Evolutionary conservation across 495 filamentous ascomycete species (phyloP), one percentile per base, ranked within the genome.

Genomic region (Margaritispora aquatica): DNA sequence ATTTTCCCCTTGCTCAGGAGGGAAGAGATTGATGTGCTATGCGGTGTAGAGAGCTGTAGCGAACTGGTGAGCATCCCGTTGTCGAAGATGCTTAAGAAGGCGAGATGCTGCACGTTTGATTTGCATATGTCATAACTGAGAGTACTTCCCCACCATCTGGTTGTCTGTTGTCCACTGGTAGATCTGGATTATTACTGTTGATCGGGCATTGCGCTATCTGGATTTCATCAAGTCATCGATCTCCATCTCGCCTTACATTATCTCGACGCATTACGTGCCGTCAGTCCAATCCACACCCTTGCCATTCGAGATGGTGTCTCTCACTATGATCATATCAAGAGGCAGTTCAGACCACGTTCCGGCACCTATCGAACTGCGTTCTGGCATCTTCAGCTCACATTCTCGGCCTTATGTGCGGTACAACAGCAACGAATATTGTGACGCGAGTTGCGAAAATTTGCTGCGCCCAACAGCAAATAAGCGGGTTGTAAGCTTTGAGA

Each of bases 401-500:
- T 59, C 57, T 19, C 49, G 31, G 11, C 19, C 29, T 9, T n/a
- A 59, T 27, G 19, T 31, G 11, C 23, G 46, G 15, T 11, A 22
- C n/a, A 24, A 3, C 11, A 22, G 24, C 47, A 50, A 5, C 47
- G 21, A 26, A 4, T 3, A 4, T 5, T 22, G 26, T 1, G 53
- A 51, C 23, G 27, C 20, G 13, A 55, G 51, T 55, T 24, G 47
- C 17, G 58, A 61, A 44, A 31, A 56, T 7, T 51, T 61, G 27
- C 23, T 61, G 20, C 26, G 20, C 8, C 27, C 51, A 0, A 51
- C 36, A n/a, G n/a, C n/a, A n/a, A n/a, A n/a, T 26, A 61, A 51
- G 58, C 53, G 38, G 36, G 26, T 38, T 34, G 52, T 38, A 8
- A 49, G 58, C 17, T 51, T 56, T 44, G 58, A 61, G 48, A 56